Evolutionary conservation across 2,329 filamentous ascomycete genomes (phyloP), one percentile per base, ranked within the genome.

Genomic region (Aspergillus sp.): DNA sequence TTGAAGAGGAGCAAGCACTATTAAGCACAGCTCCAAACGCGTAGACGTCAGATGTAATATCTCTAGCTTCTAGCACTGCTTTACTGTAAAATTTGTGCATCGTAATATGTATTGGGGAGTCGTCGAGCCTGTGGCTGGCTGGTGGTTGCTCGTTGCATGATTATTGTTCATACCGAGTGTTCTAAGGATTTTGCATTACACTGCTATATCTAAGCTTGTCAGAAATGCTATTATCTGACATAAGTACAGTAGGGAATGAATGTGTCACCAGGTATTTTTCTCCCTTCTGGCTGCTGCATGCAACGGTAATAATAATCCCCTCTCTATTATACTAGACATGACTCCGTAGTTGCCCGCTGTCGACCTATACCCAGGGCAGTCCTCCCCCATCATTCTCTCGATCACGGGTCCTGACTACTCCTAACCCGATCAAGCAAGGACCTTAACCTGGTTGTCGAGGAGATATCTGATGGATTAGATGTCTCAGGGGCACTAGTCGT

Each of bases 371-470:
- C 53, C 25, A 32, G 9, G 4, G 28, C 12, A 10, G 32, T 36
- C 13, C 32, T 13, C 12, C 5, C 12, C 32, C 32, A 36, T 13
- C 32, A 36, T 5, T 25, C 13, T 39, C 36, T 41, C 25, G 12
- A 8, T 48, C 38, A 23, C 53, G 41, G 28, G 19, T 53, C 47
- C 23, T 41, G 43, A 55, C 59, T 58, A 21, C 65, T 65, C 47
- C 66, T 65, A 5, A 65, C 64, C 32, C 67, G 67, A 52, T 39
- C 63, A 49, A 73, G 59, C 17, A 72, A 62, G 23, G 58, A 63
- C 12, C 63, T 65, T 48, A 74, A 52, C 17, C 67, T 67, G 23
- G 65, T 55, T 28, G 55, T 57, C 15, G 69, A 63, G 43, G 58
- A 63, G 39, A 58, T 57, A 32, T 64, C 69, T 19, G 32, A 36